Conservation (phyloP, 1,139 yeast species). For the Blastobotrys malaysiensis region DNA sequence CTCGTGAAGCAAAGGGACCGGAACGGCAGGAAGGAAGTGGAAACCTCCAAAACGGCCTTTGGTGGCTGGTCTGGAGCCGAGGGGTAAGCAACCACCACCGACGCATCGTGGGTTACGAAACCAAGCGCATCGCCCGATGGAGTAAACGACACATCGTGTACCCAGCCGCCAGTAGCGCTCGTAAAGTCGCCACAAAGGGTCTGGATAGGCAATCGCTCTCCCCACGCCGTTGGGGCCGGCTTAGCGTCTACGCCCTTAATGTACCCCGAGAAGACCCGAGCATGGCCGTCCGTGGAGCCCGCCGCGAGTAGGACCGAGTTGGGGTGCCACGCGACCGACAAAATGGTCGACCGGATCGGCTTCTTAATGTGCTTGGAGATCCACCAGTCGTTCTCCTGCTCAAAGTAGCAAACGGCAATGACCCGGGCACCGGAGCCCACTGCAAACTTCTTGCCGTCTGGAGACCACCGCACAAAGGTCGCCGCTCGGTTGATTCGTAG, state of each 20-base stretch:
- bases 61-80: constrained; percentile 60
- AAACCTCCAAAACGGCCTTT: constrained; percentile 42
- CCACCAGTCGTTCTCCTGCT: constrained; percentile 99
- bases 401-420: constrained; percentile 94
- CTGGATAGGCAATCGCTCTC: constrained; percentile 91
- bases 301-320: constrained; percentile 83
- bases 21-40: constrained; percentile 80
- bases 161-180: constrained; percentile 79
- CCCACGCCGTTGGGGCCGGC: constrained; percentile 85
- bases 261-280: constrained; percentile 88
- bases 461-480: constrained; percentile 90
- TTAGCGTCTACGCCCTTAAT: constrained; percentile 84
- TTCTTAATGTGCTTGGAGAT: constrained; percentile 92
- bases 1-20: constrained; percentile 63
- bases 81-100: constrained; percentile 72
- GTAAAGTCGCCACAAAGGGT: constrained; percentile 83
- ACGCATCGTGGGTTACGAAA: constrained; percentile 73
- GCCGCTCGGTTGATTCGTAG: constrained; percentile 93
- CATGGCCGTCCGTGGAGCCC: constrained; percentile 95
- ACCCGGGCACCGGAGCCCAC: constrained; percentile 95
- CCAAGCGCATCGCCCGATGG: constrained; percentile 76
- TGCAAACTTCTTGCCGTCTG: constrained; percentile 88
- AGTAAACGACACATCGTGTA: constrained; percentile 84
- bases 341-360: constrained; percentile 82
- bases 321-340: constrained; percentile 90